Evolutionary conservation across 73 alveolate genomes (phyloP).

Genomic region (Paramecium sexaurelia): DNA sequence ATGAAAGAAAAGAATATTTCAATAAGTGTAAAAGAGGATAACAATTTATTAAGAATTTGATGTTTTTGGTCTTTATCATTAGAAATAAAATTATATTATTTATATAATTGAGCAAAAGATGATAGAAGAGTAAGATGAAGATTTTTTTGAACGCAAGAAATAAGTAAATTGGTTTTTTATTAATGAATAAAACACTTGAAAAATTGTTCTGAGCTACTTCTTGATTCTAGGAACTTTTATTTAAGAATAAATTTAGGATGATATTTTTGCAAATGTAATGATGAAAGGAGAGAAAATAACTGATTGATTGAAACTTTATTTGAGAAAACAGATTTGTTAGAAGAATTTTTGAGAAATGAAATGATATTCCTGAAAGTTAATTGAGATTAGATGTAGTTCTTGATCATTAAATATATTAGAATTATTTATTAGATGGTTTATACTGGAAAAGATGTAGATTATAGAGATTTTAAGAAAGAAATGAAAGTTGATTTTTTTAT

Average conservation of each 20-base stretch:
- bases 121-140: too few species aligned
- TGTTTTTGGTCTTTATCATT: too few species aligned
- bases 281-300: slow-evolving; percentile 90
- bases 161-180: too few species aligned
- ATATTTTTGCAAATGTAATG: slow-evolving; percentile 91
- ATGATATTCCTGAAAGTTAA: slow-evolving; percentile 85
- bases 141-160: too few species aligned
- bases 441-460: slow-evolving; percentile 95
- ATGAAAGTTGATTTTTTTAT: slow-evolving; percentile 91
- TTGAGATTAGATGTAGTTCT: slow-evolving; percentile 90
- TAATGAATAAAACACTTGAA: too few species aligned
- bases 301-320: slow-evolving; percentile 84
- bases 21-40: too few species aligned
- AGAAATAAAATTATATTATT: too few species aligned
- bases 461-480: slow-evolving; percentile 85
- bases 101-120: too few species aligned
- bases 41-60: too few species aligned
- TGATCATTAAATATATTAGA: slow-evolving; percentile 83
- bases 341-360: slow-evolving; percentile 91
- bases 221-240: slow-evolving; percentile 83
- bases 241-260: slow-evolving; percentile 88
- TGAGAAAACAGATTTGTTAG: slow-evolving; percentile 84
- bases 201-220: slow-evolving; percentile 86
- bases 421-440: slow-evolving; percentile 70
- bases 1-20: too few species aligned